phyloP scores from a whole-genome alignment of 169 alveolate species.

The Toxoplasma gondii region DNA sequence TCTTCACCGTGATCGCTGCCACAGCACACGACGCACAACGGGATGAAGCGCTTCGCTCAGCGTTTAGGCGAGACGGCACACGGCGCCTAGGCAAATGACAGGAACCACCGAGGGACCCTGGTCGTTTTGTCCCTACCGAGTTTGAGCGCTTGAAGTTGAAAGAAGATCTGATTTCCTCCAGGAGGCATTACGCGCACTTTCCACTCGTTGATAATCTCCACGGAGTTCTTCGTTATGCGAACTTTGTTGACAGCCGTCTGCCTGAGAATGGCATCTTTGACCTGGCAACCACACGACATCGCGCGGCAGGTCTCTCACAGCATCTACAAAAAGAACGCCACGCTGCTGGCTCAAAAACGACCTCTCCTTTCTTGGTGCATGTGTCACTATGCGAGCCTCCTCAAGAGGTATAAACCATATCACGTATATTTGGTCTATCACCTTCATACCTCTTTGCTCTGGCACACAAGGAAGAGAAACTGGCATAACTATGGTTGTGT shows the following conservation, averaged over 20 bases:
- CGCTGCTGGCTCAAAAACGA: background rate
- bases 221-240: conserved; percentile 80
- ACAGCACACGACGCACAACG: too few relatives aligned
- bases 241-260: conserved; percentile 84
- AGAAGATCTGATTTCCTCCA: conserved; percentile 74
- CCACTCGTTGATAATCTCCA: conserved; percentile 77
- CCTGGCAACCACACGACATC: conserved; percentile 48
- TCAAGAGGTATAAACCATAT: too few relatives aligned
- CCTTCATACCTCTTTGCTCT: too few relatives aligned
- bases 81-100: too few relatives aligned
- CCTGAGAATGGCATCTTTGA: conserved; percentile 81
- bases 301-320: background rate
- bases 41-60: too few relatives aligned
- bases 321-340: background rate
- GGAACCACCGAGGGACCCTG: too few relatives aligned
- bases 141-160: conserved; percentile 82
- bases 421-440: too few relatives aligned
- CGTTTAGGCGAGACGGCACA: too few relatives aligned
- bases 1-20: too few relatives aligned
- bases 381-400: too few relatives aligned
- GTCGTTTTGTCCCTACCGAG: conserved; percentile 26
- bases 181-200: conserved; percentile 76
- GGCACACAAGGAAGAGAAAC: too few relatives aligned
- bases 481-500: too few relatives aligned
- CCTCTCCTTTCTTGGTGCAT: background rate